Evolutionary conservation across 83 land plant genomes (phyloP).

Genomic region (Picea abies): DNA sequence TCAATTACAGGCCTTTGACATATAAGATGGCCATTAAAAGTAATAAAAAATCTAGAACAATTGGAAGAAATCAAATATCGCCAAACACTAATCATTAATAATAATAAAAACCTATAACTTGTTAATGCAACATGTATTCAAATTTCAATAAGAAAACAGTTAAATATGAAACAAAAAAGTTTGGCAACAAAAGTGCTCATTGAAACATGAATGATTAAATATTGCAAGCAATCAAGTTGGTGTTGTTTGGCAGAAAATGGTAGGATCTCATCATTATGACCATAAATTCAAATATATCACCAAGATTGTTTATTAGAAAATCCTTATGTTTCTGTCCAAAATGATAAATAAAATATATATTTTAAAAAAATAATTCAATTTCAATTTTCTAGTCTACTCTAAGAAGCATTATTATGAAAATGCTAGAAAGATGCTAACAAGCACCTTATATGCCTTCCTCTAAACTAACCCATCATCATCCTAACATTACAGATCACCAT

Average conservation of each 20-base stretch:
- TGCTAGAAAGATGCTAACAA: slow-evolving; percentile 56
- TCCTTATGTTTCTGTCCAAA: slow-evolving; percentile 44
- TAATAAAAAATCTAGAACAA: neutral
- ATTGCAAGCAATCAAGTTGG: slow-evolving; percentile 79
- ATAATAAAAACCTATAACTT: neutral
- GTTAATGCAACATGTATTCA: neutral
- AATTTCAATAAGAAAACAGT: neutral
- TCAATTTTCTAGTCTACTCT: neutral
- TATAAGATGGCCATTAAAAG: neutral
- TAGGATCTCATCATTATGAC: slow-evolving; percentile 54
- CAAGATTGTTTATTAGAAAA: slow-evolving; percentile 51
- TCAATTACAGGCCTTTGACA: neutral
- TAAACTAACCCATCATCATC: slow-evolving; percentile 77
- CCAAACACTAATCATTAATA: neutral
- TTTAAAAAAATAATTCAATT: neutral
- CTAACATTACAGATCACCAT: slow-evolving; percentile 27
- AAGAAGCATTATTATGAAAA: neutral
- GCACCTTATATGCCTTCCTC: slow-evolving; percentile 92
- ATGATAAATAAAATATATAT: neutral
- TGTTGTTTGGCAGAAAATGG: slow-evolving; percentile 84
- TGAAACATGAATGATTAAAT: slow-evolving; percentile 53
- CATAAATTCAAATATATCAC: slow-evolving; percentile 62
- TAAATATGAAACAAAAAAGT: neutral
- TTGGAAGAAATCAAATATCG: neutral
- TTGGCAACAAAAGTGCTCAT: slow-evolving; percentile 43